Evolutionary conservation across 2,329 filamentous ascomycete genomes (phyloP).

Genomic region (Periconia sp.): DNA sequence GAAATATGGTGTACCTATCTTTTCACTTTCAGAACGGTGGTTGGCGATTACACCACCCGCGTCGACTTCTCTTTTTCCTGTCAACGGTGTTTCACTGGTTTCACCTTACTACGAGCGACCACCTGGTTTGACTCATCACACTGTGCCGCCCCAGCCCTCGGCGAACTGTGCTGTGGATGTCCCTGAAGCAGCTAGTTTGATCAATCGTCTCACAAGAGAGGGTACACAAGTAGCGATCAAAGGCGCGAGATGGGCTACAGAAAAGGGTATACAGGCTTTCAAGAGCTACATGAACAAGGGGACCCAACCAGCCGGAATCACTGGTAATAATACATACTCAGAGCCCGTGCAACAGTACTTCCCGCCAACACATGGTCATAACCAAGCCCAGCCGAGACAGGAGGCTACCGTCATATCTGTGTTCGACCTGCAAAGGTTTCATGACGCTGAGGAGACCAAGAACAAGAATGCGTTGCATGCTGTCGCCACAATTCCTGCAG

Average conservation of each 20-base stretch:
- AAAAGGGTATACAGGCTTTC: constrained; percentile 78
- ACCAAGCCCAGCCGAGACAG: constrained; percentile 55
- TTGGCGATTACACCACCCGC: constrained; percentile 76
- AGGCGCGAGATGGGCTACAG: constrained; percentile 76
- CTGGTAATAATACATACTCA: constrained; percentile 25
- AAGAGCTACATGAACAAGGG: constrained; percentile 77
- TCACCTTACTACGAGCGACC: constrained; percentile 57
- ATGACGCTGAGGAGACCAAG: constrained; percentile 55
- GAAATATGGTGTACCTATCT: constrained; percentile 65
- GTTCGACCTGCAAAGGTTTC: constrained; percentile 69
- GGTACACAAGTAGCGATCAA: constrained; percentile 80
- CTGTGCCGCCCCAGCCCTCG: constrained; percentile 72
- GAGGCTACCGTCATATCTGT: constrained; percentile 79
- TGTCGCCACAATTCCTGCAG: constrained; percentile 72
- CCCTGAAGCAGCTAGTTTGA: constrained; percentile 72
- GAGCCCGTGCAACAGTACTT: constrained; percentile 63
- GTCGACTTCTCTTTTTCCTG: constrained; percentile 72
- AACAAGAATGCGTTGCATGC: constrained; percentile 62
- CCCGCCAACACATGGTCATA: constrained; percentile 76
- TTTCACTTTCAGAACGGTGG: constrained; percentile 75
- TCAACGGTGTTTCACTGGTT: constrained; percentile 69
- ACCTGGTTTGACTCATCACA: constrained; percentile 64
- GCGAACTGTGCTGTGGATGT: constrained; percentile 73
- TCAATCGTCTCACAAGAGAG: constrained; percentile 79
- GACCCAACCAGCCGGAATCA: constrained; percentile 22